Percentiles rank a stretch among this genome's conserved stretches.
Conservation (phyloP, 2,329 filamentous ascomycete species). For the Botrytis galanthina region DNA sequence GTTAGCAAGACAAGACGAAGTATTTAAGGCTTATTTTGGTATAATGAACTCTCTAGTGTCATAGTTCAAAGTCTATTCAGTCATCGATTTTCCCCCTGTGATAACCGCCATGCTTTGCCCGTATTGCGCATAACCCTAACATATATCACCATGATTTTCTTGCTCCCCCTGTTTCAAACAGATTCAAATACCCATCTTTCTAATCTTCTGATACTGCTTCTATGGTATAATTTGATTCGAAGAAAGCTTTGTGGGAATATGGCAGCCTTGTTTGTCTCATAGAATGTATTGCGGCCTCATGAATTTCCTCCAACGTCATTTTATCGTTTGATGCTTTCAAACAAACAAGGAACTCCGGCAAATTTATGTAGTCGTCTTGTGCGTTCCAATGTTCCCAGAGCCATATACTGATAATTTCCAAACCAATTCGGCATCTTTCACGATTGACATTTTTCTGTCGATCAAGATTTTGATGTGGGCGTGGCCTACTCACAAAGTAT, state of each 20-base stretch:
- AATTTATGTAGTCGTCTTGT: neutral
- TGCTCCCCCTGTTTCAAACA: neutral
- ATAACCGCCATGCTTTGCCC: neutral
- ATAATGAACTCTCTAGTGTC: neutral
- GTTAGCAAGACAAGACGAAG: neutral
- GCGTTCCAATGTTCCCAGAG: neutral
- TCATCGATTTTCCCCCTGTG: neutral
- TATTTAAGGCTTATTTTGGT: neutral
- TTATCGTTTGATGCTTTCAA: neutral
- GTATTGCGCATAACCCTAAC: neutral
- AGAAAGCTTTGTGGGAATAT: neutral
- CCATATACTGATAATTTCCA: neutral
- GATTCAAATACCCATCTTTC: neutral
- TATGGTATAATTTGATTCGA: neutral
- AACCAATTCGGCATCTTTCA: neutral
- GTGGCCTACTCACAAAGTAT: neutral
- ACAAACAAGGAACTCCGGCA: neutral
- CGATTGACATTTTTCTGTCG: neutral
- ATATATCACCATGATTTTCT: neutral
- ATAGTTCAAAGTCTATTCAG: neutral
- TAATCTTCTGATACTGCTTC: neutral
- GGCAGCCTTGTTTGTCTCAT: neutral
- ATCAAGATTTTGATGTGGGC: neutral
- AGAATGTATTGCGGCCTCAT: neutral
- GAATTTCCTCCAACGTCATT: neutral